Percentiles rank a stretch among this genome's conserved stretches.
Conservation (phyloP, 169 alveolate genomes). For the Plasmodium cynomolgi region DNA sequence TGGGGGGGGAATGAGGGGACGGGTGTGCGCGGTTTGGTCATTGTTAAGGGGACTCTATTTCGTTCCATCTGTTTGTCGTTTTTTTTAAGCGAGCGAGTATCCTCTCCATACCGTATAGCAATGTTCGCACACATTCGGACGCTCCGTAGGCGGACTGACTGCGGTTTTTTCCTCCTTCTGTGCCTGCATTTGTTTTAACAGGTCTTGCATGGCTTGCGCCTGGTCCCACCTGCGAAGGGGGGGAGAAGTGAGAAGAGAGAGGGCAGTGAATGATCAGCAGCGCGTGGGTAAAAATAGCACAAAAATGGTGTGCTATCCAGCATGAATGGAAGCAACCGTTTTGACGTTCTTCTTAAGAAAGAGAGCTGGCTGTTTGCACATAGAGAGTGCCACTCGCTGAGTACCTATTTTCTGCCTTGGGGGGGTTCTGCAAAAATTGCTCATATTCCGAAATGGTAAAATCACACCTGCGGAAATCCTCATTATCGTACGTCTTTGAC, state of each 20-base stretch:
- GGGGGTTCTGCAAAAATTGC: conserved; percentile 87
- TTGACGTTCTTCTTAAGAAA: background rate
- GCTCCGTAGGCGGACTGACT: conserved; percentile 2
- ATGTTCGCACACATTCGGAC: conserved; percentile 34
- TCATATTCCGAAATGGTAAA: conserved; percentile 85
- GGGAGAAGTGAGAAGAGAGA: background rate
- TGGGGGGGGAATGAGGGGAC: background rate
- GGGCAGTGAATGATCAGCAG: background rate
- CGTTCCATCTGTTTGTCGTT: too few species aligned
- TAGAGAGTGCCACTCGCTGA: background rate
- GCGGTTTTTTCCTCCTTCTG: conserved; percentile 46
- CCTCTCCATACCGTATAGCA: conserved; percentile 41
- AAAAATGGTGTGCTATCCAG: background rate
- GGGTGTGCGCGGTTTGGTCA: background rate
- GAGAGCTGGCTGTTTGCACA: background rate
- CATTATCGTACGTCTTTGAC: conserved; percentile 90
- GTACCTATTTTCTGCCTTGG: conserved; percentile 88
- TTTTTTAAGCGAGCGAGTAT: background rate
- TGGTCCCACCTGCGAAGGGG: conserved; percentile 51
- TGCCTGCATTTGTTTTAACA: conserved; percentile 63
- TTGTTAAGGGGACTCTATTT: background rate
- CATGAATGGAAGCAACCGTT: background rate
- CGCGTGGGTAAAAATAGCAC: background rate
- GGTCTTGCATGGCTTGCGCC: conserved; percentile 75
- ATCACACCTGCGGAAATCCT: conserved; percentile 86